Percentiles rank a stretch among this genome's conserved stretches.
Evolutionary conservation across 495 filamentous ascomycete species (phyloP).

Genomic region (Evernia prunastri): DNA sequence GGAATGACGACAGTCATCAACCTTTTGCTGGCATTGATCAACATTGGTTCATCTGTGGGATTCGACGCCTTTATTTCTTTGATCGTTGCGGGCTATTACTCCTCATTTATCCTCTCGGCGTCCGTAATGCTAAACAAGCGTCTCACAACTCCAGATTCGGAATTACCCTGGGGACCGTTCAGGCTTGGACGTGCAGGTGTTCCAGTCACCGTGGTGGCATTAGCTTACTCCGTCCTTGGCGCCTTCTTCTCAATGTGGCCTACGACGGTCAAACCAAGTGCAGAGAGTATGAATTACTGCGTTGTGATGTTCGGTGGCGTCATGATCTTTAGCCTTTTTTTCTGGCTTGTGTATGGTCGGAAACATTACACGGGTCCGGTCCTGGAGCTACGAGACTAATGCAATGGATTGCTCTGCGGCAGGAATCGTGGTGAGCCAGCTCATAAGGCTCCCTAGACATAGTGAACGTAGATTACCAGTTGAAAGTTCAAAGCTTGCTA

Average conservation of each 20-base stretch:
- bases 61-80: conserved; percentile 46
- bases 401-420: no score
- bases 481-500: no score
- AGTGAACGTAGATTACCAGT: no score
- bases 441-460: no score
- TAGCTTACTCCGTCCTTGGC: neutral
- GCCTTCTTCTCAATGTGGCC: conserved; percentile 12
- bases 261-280: neutral
- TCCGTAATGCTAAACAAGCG: conserved; percentile 38
- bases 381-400: no score
- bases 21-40: conserved; percentile 43
- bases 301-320: neutral
- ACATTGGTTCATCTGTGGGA: conserved; percentile 42
- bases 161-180: conserved; percentile 10
- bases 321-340: neutral
- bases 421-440: no score
- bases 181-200: conserved; percentile 3
- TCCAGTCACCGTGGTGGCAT: neutral
- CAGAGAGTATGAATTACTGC: neutral
- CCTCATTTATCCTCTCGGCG: conserved; percentile 39
- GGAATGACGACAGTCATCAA: conserved; percentile 34
- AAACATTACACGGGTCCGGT: no score
- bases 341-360: conserved; percentile 1
- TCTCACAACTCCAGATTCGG: conserved; percentile 1
- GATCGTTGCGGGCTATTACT: conserved; percentile 36